Evolutionary conservation across 2,329 filamentous ascomycete species (phyloP), one percentile per base, ranked within the genome.

Genomic region (Zasmidium angulare): DNA sequence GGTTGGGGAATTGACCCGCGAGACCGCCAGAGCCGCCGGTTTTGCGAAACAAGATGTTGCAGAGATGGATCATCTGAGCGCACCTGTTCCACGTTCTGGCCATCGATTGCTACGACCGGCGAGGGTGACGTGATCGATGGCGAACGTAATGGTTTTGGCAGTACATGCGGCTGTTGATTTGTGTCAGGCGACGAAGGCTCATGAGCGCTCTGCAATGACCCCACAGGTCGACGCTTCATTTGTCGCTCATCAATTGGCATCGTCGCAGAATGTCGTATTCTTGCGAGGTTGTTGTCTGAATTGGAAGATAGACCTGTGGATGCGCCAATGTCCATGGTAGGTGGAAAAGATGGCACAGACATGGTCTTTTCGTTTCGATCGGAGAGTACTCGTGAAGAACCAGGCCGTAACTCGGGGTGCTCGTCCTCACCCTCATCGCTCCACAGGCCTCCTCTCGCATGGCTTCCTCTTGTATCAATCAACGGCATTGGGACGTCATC

Each of bases 381-480:
- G 11, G 51, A 31, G 14, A 66, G 50, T 14, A 53, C 50, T 12
- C 60, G 59, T 20, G 58, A 50, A 9, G 53, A 51, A 40, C 54
- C 55, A 36, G 36, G 46, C 47, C 11, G 49, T 22, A 12, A 12
- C 20, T 49, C 19, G 36, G 20, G 46, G 22, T 46, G 56, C 10
- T 62, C 56, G 14, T 56, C 50, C 14, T 61, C 55, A 31, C 71
- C 77, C 64, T 80, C 81, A 52, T 78, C 75, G 63, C 80, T 75
- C 86, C 86, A 99, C 20, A 98, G 89, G 0, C 95, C 95, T 11
- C 93, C 95, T 66, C 95, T 84, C 81, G 91, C 92, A 20, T 80
- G 77, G 72, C 96, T 91, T 58, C 85, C 80, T 57, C 87, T 82
- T 0, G 92, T 98, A 67, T 89, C 86, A 71, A 91, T 89, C 74